phyloP scores from a whole-genome alignment of 192 early-diverging fungal genomes.

The Backusella sp. region DNA sequence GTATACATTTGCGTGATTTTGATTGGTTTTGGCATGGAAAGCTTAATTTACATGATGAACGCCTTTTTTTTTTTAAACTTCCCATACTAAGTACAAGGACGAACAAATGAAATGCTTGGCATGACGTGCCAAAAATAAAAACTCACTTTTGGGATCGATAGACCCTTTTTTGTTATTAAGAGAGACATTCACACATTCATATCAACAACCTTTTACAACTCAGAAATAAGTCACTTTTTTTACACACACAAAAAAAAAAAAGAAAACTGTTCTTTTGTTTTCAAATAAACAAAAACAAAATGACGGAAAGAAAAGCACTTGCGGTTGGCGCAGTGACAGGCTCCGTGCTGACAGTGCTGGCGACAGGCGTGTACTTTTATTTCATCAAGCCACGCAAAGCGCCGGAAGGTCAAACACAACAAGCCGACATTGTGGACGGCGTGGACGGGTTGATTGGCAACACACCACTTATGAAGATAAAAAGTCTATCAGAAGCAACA shows the following conservation, averaged over 20 bases:
- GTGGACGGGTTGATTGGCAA: constrained; percentile 86
- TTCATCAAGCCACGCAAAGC: background rate
- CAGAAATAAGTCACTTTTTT: too few relatives aligned
- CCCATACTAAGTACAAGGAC: too few relatives aligned
- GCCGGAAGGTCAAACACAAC: background rate
- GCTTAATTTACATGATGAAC: too few relatives aligned
- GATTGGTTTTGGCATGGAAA: too few relatives aligned
- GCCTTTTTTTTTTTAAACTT: too few relatives aligned
- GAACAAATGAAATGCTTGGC: too few relatives aligned
- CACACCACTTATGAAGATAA: constrained; percentile 87
- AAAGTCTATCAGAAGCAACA: constrained; percentile 82
- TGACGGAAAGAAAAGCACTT: background rate
- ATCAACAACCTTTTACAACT: too few relatives aligned
- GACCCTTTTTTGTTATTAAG: too few relatives aligned
- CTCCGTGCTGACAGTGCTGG: background rate
- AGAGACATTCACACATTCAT: too few relatives aligned
- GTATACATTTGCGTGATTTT: too few relatives aligned
- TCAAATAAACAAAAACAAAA: background rate
- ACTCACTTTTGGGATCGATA: too few relatives aligned
- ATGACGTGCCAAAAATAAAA: too few relatives aligned
- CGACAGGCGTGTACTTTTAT: background rate
- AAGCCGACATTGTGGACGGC: constrained; percentile 54
- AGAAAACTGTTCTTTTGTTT: background rate
- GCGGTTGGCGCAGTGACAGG: constrained; percentile 5
- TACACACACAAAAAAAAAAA: background rate